Conservation (phyloP, 495 filamentous ascomycete genomes). For the Aspergillus kassunensis region DNA sequence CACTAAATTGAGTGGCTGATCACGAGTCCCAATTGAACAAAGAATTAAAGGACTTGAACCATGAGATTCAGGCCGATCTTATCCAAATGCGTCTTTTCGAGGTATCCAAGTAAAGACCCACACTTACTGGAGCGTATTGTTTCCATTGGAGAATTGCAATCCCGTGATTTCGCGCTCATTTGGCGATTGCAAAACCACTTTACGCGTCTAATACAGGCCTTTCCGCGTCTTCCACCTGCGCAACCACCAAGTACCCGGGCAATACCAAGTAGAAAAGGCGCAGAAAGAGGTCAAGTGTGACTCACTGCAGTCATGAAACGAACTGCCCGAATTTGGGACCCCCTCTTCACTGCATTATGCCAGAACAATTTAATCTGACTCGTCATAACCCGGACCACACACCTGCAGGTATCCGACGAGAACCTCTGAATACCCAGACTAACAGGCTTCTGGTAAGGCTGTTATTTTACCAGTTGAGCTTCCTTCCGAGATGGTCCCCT, state of each 20-base stretch:
- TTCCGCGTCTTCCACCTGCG: slow-evolving; percentile 28
- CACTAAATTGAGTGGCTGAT: not conserved
- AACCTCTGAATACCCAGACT: slow-evolving; percentile 1
- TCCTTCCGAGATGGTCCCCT: slow-evolving; percentile 4
- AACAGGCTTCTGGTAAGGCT: not conserved
- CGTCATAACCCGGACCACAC: not conserved
- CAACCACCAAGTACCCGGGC: not conserved
- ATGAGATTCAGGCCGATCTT: not conserved
- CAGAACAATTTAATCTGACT: not conserved
- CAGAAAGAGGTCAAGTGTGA: not conserved
- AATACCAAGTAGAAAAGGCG: not conserved
- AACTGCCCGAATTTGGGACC: too few relatives aligned
- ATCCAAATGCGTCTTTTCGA: not conserved
- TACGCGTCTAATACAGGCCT: slow-evolving; percentile 35
- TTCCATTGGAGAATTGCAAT: slow-evolving; percentile 19
- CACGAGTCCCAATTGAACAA: slow-evolving; percentile 1
- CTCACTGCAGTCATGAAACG: not conserved
- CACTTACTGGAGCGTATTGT: not conserved
- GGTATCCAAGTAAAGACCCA: not conserved
- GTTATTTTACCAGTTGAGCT: slow-evolving; percentile 8
- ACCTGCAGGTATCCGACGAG: not conserved
- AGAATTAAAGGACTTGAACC: not conserved
- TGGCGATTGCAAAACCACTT: slow-evolving; percentile 32
- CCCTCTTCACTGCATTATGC: not conserved
- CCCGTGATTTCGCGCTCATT: slow-evolving; percentile 42